phyloP scores from a whole-genome alignment of 768 basidiomycete species.

The Dioszegia hungarica region DNA sequence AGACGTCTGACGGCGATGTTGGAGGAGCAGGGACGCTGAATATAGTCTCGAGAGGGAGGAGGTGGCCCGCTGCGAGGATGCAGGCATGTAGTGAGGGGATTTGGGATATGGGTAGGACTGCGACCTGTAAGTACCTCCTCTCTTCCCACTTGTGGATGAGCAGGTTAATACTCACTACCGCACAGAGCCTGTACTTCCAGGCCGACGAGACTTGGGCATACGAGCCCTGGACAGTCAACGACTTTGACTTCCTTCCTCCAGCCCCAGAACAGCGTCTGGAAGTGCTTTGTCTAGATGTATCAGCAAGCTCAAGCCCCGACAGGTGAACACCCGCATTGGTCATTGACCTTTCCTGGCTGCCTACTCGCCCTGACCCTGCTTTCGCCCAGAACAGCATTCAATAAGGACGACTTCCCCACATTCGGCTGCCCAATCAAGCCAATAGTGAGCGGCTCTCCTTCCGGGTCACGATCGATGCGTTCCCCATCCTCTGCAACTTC shows the following conservation, averaged over 20 bases:
- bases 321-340: not conserved
- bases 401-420: conserved; percentile 96
- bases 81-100: conserved; percentile 63
- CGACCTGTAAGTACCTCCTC: too few relatives aligned
- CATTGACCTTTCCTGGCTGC: conserved; percentile 48
- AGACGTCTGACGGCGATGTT: conserved; percentile 41
- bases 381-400: conserved; percentile 90
- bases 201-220: conserved; percentile 62
- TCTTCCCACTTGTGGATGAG: too few relatives aligned
- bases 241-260: conserved; percentile 70
- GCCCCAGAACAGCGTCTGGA: conserved; percentile 85
- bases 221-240: conserved; percentile 96
- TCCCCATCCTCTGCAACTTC: conserved; percentile 36
- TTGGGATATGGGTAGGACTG: conserved; percentile 77
- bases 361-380: conserved; percentile 67
- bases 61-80: conserved; percentile 62
- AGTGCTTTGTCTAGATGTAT: conserved; percentile 96
- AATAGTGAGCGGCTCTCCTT: conserved; percentile 58
- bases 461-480: conserved; percentile 37
- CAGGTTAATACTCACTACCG: conserved; percentile 29
- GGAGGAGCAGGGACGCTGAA: conserved; percentile 59
- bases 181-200: conserved; percentile 39
- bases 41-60: conserved; percentile 73
- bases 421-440: conserved; percentile 94
- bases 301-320: not conserved